Evolutionary conservation across 371 early-diverging fungal species (phyloP).

Genomic region (Apophysomyces sp.): DNA sequence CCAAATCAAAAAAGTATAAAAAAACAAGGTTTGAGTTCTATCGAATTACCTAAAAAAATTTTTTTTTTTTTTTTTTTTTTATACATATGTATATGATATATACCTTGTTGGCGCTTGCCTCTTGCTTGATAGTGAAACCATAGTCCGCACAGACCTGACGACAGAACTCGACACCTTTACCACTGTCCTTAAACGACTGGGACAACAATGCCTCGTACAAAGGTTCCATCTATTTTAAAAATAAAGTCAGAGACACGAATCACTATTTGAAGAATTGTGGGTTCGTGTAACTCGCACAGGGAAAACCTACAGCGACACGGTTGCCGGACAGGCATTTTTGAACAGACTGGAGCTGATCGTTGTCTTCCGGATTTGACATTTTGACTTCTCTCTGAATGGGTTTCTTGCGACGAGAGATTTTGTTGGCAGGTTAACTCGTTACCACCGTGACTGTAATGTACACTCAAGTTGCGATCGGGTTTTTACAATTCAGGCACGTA

Average conservation of each 20-base stretch:
- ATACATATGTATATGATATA: too few species aligned
- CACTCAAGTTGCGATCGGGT: conserved; percentile 6
- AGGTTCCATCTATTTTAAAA: conserved; percentile 30
- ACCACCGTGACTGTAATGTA: conserved; percentile 6
- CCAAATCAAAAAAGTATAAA: background rate
- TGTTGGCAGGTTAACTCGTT: conserved; percentile 9
- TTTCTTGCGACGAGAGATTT: background rate
- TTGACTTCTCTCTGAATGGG: background rate
- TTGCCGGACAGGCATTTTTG: background rate
- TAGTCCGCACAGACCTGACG: conserved; percentile 32
- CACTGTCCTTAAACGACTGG: conserved; percentile 31
- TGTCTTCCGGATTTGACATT: background rate
- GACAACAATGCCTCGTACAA: conserved; percentile 34
- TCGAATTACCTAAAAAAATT: background rate
- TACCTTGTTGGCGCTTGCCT: conserved; percentile 39
- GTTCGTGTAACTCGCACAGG: conserved; percentile 1
- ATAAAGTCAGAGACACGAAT: conserved; percentile 4
- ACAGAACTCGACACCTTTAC: conserved; percentile 37
- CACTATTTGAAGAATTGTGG: background rate
- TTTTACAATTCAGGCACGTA: conserved; percentile 6
- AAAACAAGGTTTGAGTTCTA: background rate
- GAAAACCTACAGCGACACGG: conserved; percentile 1
- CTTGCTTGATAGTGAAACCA: conserved; percentile 41
- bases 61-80: conserved; percentile 1
- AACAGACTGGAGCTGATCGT: background rate